Evolutionary conservation across 768 basidiomycete species (phyloP).

Genomic region (Mrakia blollopis): DNA sequence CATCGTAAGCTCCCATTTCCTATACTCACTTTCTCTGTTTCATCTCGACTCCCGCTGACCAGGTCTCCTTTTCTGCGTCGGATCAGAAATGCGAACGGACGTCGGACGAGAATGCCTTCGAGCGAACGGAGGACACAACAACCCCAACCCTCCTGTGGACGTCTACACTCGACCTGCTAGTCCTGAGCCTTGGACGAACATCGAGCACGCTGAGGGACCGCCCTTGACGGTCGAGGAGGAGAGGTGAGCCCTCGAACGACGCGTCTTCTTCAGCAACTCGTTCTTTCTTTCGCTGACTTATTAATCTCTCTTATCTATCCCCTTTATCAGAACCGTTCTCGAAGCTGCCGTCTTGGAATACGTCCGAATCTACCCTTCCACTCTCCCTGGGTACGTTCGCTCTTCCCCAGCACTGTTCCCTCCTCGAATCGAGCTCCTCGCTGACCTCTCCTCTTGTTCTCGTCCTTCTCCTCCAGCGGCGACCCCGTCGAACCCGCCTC

Average conservation of each 20-base stretch:
- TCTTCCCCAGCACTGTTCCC: background rate
- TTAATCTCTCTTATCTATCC: background rate
- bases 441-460: background rate
- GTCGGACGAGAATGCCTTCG: constrained; percentile 3
- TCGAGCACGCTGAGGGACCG: background rate
- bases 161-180: background rate
- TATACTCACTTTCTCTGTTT: background rate
- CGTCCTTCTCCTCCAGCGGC: background rate
- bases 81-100: constrained; percentile 13
- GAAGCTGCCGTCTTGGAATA: constrained; percentile 19
- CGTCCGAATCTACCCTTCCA: constrained; percentile 20
- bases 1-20: background rate
- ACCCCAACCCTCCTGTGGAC: background rate
- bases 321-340: background rate
- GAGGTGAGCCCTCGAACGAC: background rate
- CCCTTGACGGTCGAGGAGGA: constrained; percentile 20
- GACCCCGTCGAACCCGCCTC: background rate
- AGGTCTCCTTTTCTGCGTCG: background rate
- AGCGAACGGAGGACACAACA: background rate
- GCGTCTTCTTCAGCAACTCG: too few relatives aligned
- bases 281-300: background rate
- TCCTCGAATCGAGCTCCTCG: background rate
- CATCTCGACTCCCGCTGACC: background rate
- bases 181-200: constrained; percentile 8
- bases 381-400: background rate